Evolutionary conservation across 2,329 filamentous ascomycete species (phyloP), one percentile per base, ranked within the genome.

Genomic region (Aspergillus spinulosporus): DNA sequence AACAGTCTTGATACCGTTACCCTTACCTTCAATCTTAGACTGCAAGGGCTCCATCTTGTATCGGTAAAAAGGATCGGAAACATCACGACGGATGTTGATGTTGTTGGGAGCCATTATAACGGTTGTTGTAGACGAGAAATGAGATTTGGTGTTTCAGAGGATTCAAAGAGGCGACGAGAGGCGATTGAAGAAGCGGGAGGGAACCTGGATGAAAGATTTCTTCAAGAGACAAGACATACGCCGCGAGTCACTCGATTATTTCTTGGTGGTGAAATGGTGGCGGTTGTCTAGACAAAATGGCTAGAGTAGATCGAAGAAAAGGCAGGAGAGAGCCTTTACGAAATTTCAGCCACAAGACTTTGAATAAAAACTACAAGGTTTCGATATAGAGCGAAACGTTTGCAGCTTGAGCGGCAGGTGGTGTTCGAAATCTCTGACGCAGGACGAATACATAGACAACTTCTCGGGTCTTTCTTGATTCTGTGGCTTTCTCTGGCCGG

Each of bases 21-120:
- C 94, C 80, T 99, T 99, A 80, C 94, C 94, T 81, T 99, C 94
- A 70, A 99, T 95, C 84, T 99, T 99, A 77, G 94, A 96, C 83
- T 96, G 91, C 74, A 99, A 82, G 69, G 87, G 88, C 82, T 97
- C 94, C 94, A 99, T 99, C 87, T 99, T 99, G 88, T 99, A 99
- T 78, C 94, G 94, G 82, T 99, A 99, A 87, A 97, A 99, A 80
- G 89, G 89, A 81, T 99, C 94, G 83, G 88, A 88, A 82, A 97
- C 88, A 89, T 97, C 93, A 79, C 90, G 91, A 79, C 92, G 92
- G 80, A 97, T 92, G 81, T 99, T 99, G 86, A 99, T 84, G 81
- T 90, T 92, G 84, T 31, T 56, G 31, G 55, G 42, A 46, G 90
- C 88, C 94, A 97, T 97, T 79, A 70, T 92, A 85, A 80, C 80